phyloP scores from a whole-genome alignment of 2,329 filamentous ascomycete species.

The Fusarium sp. region DNA sequence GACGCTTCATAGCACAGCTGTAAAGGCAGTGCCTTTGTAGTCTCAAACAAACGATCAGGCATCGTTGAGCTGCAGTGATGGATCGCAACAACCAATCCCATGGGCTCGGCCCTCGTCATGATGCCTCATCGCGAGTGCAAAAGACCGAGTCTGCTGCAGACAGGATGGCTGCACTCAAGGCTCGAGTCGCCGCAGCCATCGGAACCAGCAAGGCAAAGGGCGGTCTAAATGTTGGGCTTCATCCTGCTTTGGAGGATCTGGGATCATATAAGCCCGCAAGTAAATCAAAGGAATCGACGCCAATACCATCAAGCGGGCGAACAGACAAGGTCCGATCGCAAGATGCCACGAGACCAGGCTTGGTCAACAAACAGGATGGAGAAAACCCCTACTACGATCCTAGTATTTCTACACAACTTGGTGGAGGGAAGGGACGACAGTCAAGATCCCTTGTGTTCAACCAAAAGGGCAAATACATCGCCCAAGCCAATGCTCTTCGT shows the following conservation, averaged over 20 bases:
- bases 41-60: neutral
- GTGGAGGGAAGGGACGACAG: conserved; percentile 68
- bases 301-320: conserved; percentile 25
- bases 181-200: conserved; percentile 80
- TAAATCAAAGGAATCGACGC: conserved; percentile 48
- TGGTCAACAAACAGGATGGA: conserved; percentile 12
- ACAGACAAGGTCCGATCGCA: conserved; percentile 25
- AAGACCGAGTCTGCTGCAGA: conserved; percentile 68
- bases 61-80: conserved; percentile 49
- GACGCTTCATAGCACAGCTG: neutral
- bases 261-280: conserved; percentile 56
- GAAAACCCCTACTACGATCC: conserved; percentile 86
- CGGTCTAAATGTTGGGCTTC: conserved; percentile 78
- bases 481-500: conserved; percentile 88
- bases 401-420: conserved; percentile 68
- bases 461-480: conserved; percentile 95
- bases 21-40: neutral
- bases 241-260: conserved; percentile 75
- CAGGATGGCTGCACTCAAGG: conserved; percentile 79
- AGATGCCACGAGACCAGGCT: conserved; percentile 35
- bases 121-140: conserved; percentile 63
- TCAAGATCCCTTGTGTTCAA: conserved; percentile 88
- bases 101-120: conserved; percentile 65
- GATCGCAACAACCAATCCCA: conserved; percentile 61
- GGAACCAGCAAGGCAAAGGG: conserved; percentile 67